A percentile compares a stretch with the other conserved stretches of the same genome.
Conservation (phyloP, 2,329 filamentous ascomycete species). For the Bipolaris sorokiniana region DNA sequence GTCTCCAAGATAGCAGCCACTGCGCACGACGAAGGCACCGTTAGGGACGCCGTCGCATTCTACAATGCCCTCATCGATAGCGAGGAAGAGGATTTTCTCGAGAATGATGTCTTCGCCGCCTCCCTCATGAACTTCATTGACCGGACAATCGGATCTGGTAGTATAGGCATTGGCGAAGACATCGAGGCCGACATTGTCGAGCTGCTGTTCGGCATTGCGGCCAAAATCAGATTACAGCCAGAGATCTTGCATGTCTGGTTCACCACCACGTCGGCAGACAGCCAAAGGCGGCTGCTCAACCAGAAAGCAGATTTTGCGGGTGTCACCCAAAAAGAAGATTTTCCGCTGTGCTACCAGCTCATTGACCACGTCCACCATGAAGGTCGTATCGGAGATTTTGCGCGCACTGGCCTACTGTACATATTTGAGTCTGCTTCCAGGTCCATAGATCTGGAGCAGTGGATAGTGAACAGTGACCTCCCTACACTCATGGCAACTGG, state of each 20-base stretch:
- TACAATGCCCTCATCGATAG: constrained; percentile 94
- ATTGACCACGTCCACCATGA: constrained; percentile 98
- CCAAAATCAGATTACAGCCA: constrained; percentile 91
- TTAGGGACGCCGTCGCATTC: constrained; percentile 81
- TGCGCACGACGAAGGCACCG: constrained; percentile 82
- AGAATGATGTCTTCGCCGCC: constrained; percentile 82
- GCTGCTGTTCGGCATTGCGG: constrained; percentile 92
- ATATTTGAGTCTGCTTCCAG: constrained; percentile 92
- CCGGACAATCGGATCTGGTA: constrained; percentile 75
- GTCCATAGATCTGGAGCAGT: constrained; percentile 83
- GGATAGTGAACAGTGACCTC: constrained; percentile 96
- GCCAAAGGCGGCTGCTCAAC: constrained; percentile 52
- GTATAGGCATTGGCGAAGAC: constrained; percentile 74
- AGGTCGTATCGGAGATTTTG: constrained; percentile 93
- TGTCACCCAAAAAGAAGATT: constrained; percentile 85
- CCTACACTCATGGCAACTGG: constrained; percentile 98
- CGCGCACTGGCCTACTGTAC: constrained; percentile 89
- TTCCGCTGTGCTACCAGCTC: constrained; percentile 92
- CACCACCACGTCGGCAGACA: constrained; percentile 58
- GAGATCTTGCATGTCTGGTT: constrained; percentile 92
- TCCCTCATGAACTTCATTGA: constrained; percentile 87
- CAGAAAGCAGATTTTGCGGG: constrained; percentile 77
- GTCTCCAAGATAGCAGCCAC: constrained; percentile 88
- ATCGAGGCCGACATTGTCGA: constrained; percentile 91
- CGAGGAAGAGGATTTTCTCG: constrained; percentile 93